Percentiles rank a stretch among this genome's conserved stretches.
These are phyloP conservation scores for Eragrostis curvula DNA, from an alignment of 176 grass and related monocot genomes.

Conservation along the genomic window DNA sequence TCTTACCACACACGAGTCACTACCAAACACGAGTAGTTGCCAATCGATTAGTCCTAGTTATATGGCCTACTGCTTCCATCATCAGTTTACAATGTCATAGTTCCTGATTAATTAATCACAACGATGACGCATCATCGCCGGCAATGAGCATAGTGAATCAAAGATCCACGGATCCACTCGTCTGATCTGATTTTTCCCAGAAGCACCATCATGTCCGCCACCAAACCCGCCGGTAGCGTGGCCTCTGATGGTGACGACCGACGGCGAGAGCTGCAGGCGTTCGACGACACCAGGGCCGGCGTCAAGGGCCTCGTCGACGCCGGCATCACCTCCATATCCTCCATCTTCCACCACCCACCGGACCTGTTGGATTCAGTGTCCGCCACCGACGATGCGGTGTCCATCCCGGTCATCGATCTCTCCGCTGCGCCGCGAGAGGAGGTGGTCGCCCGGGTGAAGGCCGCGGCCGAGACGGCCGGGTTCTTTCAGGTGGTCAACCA, in stretches of 20 bases:
- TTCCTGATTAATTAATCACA: no score
- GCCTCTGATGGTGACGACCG: no score
- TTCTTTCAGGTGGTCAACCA: conserved; percentile 29
- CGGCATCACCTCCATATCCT: conserved; percentile 10
- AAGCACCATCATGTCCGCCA: neutral
- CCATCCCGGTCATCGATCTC: conserved; percentile 9
- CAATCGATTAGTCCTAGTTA: no score
- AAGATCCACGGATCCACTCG: no score
- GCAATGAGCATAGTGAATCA: no score
- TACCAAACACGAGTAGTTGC: no score
- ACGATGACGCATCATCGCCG: no score
- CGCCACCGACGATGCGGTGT: neutral
- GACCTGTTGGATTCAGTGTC: neutral
- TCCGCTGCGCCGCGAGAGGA: neutral
- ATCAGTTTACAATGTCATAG: no score
- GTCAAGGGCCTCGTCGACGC: conserved; percentile 64
- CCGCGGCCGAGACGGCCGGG: neutral
- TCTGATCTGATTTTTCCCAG: neutral
- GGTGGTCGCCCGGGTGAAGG: neutral
- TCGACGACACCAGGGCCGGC: conserved; percentile 69
- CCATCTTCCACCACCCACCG: conserved; percentile 1
- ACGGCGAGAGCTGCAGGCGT: conserved; percentile 38
- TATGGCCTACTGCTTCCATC: no score
- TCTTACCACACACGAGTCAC: no score
- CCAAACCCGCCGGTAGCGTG: no score